A percentile compares a stretch with the other conserved stretches of the same genome.
These are phyloP conservation scores for Hebeloma cylindrosporum DNA, from an alignment of 768 basidiomycete species.

Conservation along the genomic window DNA sequence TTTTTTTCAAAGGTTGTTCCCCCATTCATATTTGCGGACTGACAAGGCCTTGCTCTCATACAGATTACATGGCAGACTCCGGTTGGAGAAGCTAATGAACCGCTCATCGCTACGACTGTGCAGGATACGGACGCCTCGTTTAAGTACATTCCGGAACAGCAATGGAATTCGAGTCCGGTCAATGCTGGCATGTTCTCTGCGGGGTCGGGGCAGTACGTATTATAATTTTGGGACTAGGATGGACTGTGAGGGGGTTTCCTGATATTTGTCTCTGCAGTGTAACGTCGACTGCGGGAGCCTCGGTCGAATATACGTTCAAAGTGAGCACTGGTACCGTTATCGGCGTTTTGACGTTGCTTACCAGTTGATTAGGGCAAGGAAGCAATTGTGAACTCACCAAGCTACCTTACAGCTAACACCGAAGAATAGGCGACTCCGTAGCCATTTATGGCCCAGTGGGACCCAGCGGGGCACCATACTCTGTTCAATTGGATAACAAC, in stretches of 20 bases:
- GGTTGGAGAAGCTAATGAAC: constrained; percentile 25
- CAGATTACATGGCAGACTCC: constrained; percentile 34
- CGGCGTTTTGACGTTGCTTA: no score
- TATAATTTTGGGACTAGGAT: not conserved
- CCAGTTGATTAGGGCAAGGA: no score
- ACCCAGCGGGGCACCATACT: constrained; percentile 29
- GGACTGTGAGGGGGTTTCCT: no score
- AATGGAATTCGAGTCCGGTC: constrained; percentile 33
- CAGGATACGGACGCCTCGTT: constrained; percentile 39
- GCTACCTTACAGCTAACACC: not conserved
- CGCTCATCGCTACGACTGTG: constrained; percentile 25
- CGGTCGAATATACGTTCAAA: no score
- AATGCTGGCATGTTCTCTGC: constrained; percentile 40
- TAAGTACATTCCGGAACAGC: constrained; percentile 27
- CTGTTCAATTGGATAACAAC: constrained; percentile 29
- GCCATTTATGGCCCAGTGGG: constrained; percentile 41
- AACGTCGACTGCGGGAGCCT: no score
- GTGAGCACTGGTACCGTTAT: no score
- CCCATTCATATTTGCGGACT: constrained; percentile 5
- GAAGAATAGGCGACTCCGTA: constrained; percentile 30
- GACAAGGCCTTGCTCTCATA: no score
- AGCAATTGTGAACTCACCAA: not conserved
- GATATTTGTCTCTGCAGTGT: no score
- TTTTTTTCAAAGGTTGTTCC: not conserved
- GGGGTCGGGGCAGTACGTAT: constrained; percentile 43